phyloP scores from a whole-genome alignment of 2,329 filamentous ascomycete species.

The Claviceps quebecensis region DNA sequence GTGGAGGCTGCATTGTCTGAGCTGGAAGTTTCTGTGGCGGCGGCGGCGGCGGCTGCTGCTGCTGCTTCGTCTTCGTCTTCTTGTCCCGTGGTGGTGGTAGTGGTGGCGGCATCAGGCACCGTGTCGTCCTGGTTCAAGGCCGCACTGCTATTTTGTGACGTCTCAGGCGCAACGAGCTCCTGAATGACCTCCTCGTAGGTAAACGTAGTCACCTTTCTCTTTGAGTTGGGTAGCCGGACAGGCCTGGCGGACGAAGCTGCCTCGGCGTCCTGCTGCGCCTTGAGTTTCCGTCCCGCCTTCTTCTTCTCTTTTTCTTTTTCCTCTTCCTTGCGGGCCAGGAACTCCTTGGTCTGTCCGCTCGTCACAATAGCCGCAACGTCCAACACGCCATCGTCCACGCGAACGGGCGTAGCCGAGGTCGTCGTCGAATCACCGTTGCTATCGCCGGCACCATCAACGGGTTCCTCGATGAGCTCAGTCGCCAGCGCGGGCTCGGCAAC shows the following conservation, averaged over 20 bases:
- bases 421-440: slow-evolving; percentile 17
- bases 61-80: slow-evolving; percentile 6
- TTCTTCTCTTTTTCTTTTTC: slow-evolving; percentile 69
- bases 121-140: not conserved
- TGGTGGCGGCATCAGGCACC: not conserved
- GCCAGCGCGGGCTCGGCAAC: slow-evolving; percentile 17
- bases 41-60: slow-evolving; percentile 3
- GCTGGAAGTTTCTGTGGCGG: not conserved
- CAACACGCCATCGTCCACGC: slow-evolving; percentile 57
- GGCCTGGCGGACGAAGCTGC: slow-evolving; percentile 38
- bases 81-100: not conserved
- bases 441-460: slow-evolving; percentile 22
- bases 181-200: slow-evolving; percentile 55
- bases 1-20: slow-evolving; percentile 10
- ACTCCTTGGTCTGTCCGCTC: slow-evolving; percentile 68
- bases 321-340: slow-evolving; percentile 68
- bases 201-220: slow-evolving; percentile 55
- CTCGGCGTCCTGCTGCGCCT: slow-evolving; percentile 40
- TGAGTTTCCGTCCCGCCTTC: slow-evolving; percentile 38
- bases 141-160: slow-evolving; percentile 15
- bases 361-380: slow-evolving; percentile 78
- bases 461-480: slow-evolving; percentile 19
- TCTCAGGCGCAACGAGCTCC: slow-evolving; percentile 33
- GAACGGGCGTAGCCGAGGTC: slow-evolving; percentile 10
- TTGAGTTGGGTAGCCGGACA: slow-evolving; percentile 54